phyloP scores from a whole-genome alignment of 2,329 filamentous ascomycete genomes.

The Xylariaceae sp. region DNA sequence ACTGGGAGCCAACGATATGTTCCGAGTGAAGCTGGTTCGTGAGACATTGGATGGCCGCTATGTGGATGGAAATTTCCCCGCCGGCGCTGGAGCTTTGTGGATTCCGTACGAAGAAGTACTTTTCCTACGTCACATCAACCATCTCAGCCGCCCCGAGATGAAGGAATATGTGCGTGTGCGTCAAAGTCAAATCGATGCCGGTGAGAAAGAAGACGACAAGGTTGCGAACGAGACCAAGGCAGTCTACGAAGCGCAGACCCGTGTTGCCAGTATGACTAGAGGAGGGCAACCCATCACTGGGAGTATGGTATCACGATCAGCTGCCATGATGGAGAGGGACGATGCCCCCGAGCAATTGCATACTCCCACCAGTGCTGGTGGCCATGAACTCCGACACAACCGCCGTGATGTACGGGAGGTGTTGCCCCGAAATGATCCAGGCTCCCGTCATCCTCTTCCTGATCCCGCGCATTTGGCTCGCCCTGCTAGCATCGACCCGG shows the following conservation, averaged over 20 bases:
- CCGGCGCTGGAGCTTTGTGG: conserved; percentile 58
- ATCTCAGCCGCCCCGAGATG: conserved; percentile 50
- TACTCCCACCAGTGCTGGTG: conserved; percentile 6
- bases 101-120: conserved; percentile 59
- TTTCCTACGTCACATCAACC: conserved; percentile 52
- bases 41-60: conserved; percentile 58
- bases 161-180: conserved; percentile 63
- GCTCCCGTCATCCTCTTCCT: conserved; percentile 32
- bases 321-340: conserved; percentile 16
- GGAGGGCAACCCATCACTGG: conserved; percentile 14
- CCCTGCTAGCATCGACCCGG: conserved; percentile 27
- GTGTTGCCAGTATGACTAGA: conserved; percentile 33
- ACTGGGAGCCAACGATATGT: conserved; percentile 60
- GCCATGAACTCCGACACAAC: conserved; percentile 39
- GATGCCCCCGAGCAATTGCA: conserved; percentile 15
- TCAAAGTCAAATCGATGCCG: conserved; percentile 53
- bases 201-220: conserved; percentile 46
- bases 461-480: conserved; percentile 33
- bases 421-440: conserved; percentile 24
- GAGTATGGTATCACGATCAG: conserved; percentile 8
- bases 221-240: conserved; percentile 49
- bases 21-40: conserved; percentile 58
- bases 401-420: conserved; percentile 32
- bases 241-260: conserved; percentile 46
- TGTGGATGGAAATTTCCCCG: conserved; percentile 57